Conservation (phyloP, 176 grass and related monocot genomes). For the Oryza meyeriana region DNA sequence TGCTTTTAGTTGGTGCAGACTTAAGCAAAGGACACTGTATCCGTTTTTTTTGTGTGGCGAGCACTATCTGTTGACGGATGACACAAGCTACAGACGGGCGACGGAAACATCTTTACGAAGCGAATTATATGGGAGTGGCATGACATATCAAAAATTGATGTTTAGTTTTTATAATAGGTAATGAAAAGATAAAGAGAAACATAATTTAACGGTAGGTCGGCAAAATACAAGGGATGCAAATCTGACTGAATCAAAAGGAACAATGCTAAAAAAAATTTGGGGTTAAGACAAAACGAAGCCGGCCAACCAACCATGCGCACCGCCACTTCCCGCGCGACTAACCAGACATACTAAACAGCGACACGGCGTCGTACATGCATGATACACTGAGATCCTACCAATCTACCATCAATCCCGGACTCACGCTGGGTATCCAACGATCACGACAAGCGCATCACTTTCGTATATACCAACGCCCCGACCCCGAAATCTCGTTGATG, state of each 20-base stretch:
- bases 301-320: neutral
- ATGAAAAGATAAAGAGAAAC: too few relatives aligned
- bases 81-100: too few relatives aligned
- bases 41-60: too few relatives aligned
- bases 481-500: slow-evolving; percentile 16
- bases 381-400: neutral
- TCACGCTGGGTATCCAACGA: neutral
- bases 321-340: slow-evolving; percentile 18
- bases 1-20: too few relatives aligned
- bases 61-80: too few relatives aligned
- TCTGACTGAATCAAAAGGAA: neutral
- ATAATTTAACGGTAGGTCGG: too few relatives aligned
- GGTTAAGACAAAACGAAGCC: neutral
- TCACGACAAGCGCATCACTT: neutral
- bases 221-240: too few relatives aligned
- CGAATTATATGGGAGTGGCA: too few relatives aligned
- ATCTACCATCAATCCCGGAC: neutral
- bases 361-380: neutral
- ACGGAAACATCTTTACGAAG: too few relatives aligned
- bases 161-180: too few relatives aligned
- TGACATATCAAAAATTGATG: too few relatives aligned
- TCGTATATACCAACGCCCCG: neutral
- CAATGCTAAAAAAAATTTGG: neutral
- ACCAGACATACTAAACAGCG: neutral
- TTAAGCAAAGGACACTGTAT: too few relatives aligned